Percentiles rank a stretch among this genome's conserved stretches.
phyloP scores from a whole-genome alignment of 257 asterid species.

The Primulina huaijiensis region DNA sequence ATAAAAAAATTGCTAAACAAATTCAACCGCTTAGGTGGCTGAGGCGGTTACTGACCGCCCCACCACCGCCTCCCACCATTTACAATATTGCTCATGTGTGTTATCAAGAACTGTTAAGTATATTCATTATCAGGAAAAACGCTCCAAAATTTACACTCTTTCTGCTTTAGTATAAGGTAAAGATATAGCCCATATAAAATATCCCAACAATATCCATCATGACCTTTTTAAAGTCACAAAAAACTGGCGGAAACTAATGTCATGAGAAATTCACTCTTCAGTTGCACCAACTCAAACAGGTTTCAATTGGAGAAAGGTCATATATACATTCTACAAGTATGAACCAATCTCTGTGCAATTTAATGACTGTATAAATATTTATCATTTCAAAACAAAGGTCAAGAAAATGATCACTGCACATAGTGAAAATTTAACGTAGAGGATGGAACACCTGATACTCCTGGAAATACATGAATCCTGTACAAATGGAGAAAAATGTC shows the following conservation, averaged over 20 bases:
- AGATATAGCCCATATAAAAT: neutral
- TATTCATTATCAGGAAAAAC: neutral
- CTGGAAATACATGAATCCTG: conserved; percentile 95
- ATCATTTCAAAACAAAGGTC: neutral
- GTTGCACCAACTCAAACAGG: conserved; percentile 14
- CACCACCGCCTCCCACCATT: too few species aligned
- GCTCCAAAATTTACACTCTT: too few species aligned
- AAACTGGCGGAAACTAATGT: neutral
- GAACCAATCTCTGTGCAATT: conserved; percentile 10
- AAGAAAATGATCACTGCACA: neutral
- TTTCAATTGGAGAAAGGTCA: conserved; percentile 12
- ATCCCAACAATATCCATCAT: neutral
- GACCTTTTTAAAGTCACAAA: conserved; percentile 7
- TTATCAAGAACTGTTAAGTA: neutral
- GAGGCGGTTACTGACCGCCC: too few species aligned
- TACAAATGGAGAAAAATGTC: conserved; percentile 96
- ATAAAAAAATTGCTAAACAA: too few species aligned
- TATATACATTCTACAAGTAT: neutral
- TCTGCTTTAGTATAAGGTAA: neutral
- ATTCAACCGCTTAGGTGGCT: too few species aligned
- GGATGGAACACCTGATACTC: conserved; percentile 79
- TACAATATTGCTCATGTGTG: neutral
- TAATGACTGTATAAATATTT: conserved; percentile 10
- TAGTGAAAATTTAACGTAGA: conserved; percentile 6
- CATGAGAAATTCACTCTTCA: conserved; percentile 1